Evolutionary conservation across 2,329 filamentous ascomycete genomes (phyloP).

Genomic region (Penicillium fuscoglaucum): DNA sequence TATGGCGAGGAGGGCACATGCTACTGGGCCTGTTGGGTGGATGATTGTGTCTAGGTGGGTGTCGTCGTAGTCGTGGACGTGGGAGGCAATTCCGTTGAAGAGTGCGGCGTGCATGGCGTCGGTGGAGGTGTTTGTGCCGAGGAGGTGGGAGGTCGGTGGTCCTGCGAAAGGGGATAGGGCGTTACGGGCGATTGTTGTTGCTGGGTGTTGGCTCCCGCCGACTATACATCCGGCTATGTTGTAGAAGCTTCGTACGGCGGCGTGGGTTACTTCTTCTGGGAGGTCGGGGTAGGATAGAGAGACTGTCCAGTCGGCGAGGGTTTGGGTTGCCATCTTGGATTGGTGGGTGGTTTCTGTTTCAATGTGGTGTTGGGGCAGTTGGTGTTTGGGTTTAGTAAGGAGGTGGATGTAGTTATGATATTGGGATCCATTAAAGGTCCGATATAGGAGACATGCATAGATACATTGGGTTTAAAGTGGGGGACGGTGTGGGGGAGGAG

Average conservation of each 20-base stretch:
- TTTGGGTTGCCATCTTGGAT: slow-evolving; percentile 15
- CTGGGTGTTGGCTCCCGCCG: slow-evolving; percentile 51
- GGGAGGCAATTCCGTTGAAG: slow-evolving; percentile 57
- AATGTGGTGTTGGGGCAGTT: no score
- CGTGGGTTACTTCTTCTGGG: slow-evolving; percentile 43
- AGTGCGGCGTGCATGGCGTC: slow-evolving; percentile 54
- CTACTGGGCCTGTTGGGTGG: slow-evolving; percentile 55
- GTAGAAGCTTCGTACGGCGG: slow-evolving; percentile 52
- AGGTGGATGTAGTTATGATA: neutral
- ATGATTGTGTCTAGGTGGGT: slow-evolving; percentile 59
- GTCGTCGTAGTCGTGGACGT: slow-evolving; percentile 60
- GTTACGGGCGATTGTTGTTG: slow-evolving; percentile 41
- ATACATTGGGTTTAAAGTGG: neutral
- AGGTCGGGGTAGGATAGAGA: slow-evolving; percentile 38
- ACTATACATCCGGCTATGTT: slow-evolving; percentile 58
- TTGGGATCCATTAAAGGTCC: neutral
- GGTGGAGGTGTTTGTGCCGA: slow-evolving; percentile 30
- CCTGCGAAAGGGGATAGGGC: slow-evolving; percentile 43
- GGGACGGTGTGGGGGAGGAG: neutral
- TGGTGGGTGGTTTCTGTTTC: neutral
- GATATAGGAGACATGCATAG: neutral
- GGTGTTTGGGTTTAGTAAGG: neutral
- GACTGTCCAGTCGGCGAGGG: slow-evolving; percentile 48
- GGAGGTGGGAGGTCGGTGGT: slow-evolving; percentile 37
- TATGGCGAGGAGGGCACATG: slow-evolving; percentile 47